Conservation (phyloP, 345 rosid genomes). For the Syzygium grande region DNA sequence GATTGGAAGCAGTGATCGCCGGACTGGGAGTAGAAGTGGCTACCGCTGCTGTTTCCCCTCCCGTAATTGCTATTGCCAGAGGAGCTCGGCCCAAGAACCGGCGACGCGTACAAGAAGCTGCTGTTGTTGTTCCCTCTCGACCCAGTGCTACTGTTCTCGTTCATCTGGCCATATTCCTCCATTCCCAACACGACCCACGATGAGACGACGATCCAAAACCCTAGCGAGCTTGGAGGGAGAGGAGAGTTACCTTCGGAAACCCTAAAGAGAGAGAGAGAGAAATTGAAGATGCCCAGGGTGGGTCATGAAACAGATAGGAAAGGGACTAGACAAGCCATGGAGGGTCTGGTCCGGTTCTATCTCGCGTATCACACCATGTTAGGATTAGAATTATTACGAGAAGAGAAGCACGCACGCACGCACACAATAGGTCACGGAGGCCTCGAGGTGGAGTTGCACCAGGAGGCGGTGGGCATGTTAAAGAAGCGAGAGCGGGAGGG, state of each 20-base stretch:
- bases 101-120: conserved; percentile 68
- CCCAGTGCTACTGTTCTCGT: conserved; percentile 43
- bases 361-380: background rate
- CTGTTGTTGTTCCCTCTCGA: conserved; percentile 35
- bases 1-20: conserved; percentile 48
- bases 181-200: conserved; percentile 23
- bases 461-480: conserved; percentile 14
- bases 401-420: background rate
- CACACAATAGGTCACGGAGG: conserved; percentile 7
- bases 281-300: conserved; percentile 7
- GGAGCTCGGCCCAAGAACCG: conserved; percentile 31
- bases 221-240: conserved; percentile 2
- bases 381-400: background rate
- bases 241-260: conserved; percentile 11
- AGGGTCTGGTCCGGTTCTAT: background rate
- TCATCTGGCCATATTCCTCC: conserved; percentile 72
- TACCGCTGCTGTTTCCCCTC: background rate
- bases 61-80: background rate
- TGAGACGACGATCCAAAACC: conserved; percentile 13
- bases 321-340: background rate
- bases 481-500: background rate
- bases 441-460: conserved; percentile 55
- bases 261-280: conserved; percentile 24
- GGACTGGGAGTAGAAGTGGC: conserved; percentile 17
- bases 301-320: background rate